Percentiles rank a stretch among this genome's conserved stretches.
Evolutionary conservation across 148 eudicot genomes (phyloP).

Genomic region (Nepenthes gracilis): DNA sequence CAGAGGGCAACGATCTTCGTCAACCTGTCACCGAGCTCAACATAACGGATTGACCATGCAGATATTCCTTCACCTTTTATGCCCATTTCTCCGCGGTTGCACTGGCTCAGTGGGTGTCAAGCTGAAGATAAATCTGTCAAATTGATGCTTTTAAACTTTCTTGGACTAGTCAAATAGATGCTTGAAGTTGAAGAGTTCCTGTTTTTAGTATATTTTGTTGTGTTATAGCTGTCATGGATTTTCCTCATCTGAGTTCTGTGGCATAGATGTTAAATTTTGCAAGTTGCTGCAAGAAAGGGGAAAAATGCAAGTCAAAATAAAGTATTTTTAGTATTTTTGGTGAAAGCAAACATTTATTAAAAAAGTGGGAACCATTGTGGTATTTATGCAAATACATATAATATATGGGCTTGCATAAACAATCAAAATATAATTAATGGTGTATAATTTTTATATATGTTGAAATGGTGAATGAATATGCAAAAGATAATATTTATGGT

Average conservation of each 20-base stretch:
- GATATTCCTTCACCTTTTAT: not conserved
- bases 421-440: no score
- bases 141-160: no score
- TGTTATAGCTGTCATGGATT: conserved; percentile 5
- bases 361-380: no score
- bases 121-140: not conserved
- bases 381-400: no score
- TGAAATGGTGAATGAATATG: no score
- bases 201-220: not conserved
- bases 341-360: no score
- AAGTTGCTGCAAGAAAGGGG: no score
- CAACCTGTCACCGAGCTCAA: not conserved
- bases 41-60: not conserved
- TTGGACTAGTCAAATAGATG: not conserved
- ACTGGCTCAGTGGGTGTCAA: not conserved
- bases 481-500: no score
- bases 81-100: not conserved
- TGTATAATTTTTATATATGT: no score
- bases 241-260: conserved; percentile 8
- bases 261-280: not conserved
- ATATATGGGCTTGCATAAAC: no score
- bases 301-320: no score
- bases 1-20: not conserved
- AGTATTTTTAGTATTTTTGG: no score
- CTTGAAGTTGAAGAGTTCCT: not conserved